Percentiles rank a stretch among this genome's conserved stretches.
Conservation (phyloP, 148 eudicot genomes). For the Linanthus parryae region DNA sequence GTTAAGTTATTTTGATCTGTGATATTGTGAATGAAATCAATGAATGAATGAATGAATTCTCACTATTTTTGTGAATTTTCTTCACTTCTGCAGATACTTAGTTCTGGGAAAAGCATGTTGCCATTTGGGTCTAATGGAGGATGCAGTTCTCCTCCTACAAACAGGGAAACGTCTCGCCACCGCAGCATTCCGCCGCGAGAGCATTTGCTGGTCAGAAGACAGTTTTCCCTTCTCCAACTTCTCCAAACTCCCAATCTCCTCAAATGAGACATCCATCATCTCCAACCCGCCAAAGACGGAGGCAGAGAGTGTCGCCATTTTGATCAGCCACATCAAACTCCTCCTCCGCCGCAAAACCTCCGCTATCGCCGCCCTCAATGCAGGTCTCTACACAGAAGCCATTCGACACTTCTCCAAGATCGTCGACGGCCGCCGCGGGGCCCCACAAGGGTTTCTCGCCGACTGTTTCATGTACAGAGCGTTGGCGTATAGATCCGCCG, state of each 20-base stretch:
- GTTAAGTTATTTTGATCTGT: too few relatives aligned
- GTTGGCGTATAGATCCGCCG: conserved; percentile 52
- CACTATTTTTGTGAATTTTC: too few relatives aligned
- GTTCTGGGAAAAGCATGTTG: conserved; percentile 92
- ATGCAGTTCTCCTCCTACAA: conserved; percentile 85
- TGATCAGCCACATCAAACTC: conserved; percentile 76
- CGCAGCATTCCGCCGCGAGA: conserved; percentile 81
- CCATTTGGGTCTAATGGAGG: conserved; percentile 89
- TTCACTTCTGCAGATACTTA: conserved; percentile 51
- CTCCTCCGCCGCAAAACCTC: conserved; percentile 83
- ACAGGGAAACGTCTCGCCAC: conserved; percentile 87
- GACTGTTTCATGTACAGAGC: conserved; percentile 86
- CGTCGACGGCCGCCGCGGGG: conserved; percentile 77
- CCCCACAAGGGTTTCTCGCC: conserved; percentile 83
- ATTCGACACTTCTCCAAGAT: conserved; percentile 89
- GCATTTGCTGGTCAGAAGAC: conserved; percentile 79
- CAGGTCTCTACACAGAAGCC: conserved; percentile 79
- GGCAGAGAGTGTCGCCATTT: conserved; percentile 51
- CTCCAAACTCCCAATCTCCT: conserved; percentile 25
- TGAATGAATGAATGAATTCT: too few relatives aligned
- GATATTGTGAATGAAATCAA: too few relatives aligned
- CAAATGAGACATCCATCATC: background rate
- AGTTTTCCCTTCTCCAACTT: conserved; percentile 52
- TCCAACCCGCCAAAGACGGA: conserved; percentile 39
- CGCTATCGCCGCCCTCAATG: conserved; percentile 77